Percentiles rank a stretch among this genome's conserved stretches.
These are phyloP conservation scores for Oidium heveae DNA, from an alignment of 2,329 filamentous ascomycete genomes.

Conservation along the genomic window DNA sequence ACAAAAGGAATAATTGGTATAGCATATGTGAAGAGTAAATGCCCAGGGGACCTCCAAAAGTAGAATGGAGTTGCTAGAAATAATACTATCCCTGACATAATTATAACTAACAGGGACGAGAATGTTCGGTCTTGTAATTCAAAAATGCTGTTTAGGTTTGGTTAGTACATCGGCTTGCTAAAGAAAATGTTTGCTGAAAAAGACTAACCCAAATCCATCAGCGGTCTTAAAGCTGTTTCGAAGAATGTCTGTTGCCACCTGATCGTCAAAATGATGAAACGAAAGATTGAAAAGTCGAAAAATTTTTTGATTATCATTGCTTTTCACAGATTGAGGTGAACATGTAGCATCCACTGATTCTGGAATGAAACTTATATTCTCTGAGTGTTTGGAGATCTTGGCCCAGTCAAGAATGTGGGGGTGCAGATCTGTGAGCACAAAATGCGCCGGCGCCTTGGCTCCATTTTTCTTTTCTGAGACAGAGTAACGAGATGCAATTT, in stretches of 20 bases:
- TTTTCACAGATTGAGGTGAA: slow-evolving; percentile 26
- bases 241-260: slow-evolving; percentile 33
- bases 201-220: slow-evolving; percentile 31
- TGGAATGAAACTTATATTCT: slow-evolving; percentile 32
- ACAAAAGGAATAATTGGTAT: slow-evolving; percentile 43
- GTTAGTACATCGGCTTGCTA: not conserved
- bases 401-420: slow-evolving; percentile 37
- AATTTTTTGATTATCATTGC: slow-evolving; percentile 21
- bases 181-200: not conserved
- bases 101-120: slow-evolving; percentile 25
- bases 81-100: slow-evolving; percentile 26
- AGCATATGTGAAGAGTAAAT: slow-evolving; percentile 37
- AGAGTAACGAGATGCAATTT: slow-evolving; percentile 8
- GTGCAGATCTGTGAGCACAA: slow-evolving; percentile 40
- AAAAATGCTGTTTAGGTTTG: slow-evolving; percentile 25
- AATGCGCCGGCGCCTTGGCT: slow-evolving; percentile 18
- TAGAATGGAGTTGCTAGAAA: slow-evolving; percentile 27
- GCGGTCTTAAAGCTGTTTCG: slow-evolving; percentile 37
- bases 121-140: slow-evolving; percentile 43
- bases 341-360: slow-evolving; percentile 38
- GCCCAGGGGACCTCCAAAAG: slow-evolving; percentile 15
- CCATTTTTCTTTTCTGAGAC: no score
- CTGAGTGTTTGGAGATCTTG: slow-evolving; percentile 22
- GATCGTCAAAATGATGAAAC: slow-evolving; percentile 55
- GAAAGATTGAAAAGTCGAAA: slow-evolving; percentile 49